phyloP scores from a whole-genome alignment of 2,329 filamentous ascomycete genomes.

The Pyrenochaeta sp. region DNA sequence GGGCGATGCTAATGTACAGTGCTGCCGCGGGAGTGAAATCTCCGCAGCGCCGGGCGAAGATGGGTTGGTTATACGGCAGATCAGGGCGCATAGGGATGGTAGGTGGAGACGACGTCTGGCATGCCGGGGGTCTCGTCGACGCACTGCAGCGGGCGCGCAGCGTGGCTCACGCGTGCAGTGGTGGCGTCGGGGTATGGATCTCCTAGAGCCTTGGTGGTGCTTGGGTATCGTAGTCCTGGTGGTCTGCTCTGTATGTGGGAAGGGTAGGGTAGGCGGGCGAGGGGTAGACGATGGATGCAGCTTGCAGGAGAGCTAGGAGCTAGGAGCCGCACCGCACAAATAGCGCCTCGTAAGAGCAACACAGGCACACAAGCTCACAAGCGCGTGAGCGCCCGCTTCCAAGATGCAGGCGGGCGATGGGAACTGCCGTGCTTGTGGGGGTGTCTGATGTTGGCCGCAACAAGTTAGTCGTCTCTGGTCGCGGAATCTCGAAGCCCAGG shows the following conservation, averaged over 20 bases:
- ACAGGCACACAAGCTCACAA: slow-evolving; percentile 20
- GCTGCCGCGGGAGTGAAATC: slow-evolving; percentile 42
- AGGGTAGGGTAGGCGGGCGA: slow-evolving; percentile 29
- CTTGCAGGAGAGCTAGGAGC: slow-evolving; percentile 31
- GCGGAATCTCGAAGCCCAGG: slow-evolving; percentile 29
- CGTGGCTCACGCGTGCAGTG: slow-evolving; percentile 50
- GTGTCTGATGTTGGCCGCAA: slow-evolving; percentile 35
- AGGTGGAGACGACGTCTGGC: slow-evolving; percentile 46
- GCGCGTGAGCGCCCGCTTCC: slow-evolving; percentile 31
- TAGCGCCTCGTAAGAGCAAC: slow-evolving; percentile 21
- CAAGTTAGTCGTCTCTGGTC: slow-evolving; percentile 24
- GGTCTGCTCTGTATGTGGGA: slow-evolving; percentile 29
- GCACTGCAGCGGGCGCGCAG: slow-evolving; percentile 37
- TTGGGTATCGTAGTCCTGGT: slow-evolving; percentile 19
- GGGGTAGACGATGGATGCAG: slow-evolving; percentile 37
- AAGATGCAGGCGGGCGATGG: slow-evolving; percentile 42
- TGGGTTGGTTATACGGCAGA: slow-evolving; percentile 47
- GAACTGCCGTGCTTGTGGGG: slow-evolving; percentile 50
- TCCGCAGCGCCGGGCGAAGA: slow-evolving; percentile 43
- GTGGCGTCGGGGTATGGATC: slow-evolving; percentile 30
- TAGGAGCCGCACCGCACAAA: slow-evolving; percentile 30
- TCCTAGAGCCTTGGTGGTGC: slow-evolving; percentile 19
- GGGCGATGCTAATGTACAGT: slow-evolving; percentile 38
- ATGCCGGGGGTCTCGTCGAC: slow-evolving; percentile 37
- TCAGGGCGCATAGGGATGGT: slow-evolving; percentile 47